Evolutionary conservation across 2,329 filamentous ascomycete species (phyloP), one percentile per base, ranked within the genome.

Genomic region (Clarireedia paspali): DNA sequence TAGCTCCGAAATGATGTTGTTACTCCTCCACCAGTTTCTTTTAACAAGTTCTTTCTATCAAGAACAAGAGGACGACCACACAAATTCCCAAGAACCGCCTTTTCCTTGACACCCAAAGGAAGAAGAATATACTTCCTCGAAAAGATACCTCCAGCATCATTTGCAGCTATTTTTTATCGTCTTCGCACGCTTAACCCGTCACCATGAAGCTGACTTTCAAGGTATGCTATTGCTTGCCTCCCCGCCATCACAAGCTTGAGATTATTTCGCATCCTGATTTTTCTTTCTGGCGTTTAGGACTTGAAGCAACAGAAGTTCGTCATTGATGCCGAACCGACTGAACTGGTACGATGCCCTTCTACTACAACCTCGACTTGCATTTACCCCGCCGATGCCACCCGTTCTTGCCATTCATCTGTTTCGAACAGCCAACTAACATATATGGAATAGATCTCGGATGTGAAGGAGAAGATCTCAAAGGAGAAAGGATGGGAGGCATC

Each of bases 221-320:
- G 76, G 83, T 84, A 71, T 54, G 66, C 63, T 56, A 40, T 57
- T 48, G 53, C 58, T 49, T 36, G 27, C 55, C 58, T 58, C 63
- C 61, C 63, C 57, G 60, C 61, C 61, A 61, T 70, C 57, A 15
- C 20, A 15, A n/a, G 17, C 5, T n/a, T 40, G 20, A 30, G 20
- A 6, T 9, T 20, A 4, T 48, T 36, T 55, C 10, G 47, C 40
- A 57, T 61, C 57, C 66, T 66, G 59, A 68, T 59, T 36, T 49
- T 46, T 26, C 38, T 48, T 58, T 48, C 48, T 64, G 51, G n/a
- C 44, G 45, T 65, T 36, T 67, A 96, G 91, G 94, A 99, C 78
- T 82, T 99, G 70, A 97, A 96, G 80, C 94, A 97, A 75, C 89
- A 96, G 73, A 96, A 96, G 79, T 99, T 99, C 76, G 85, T 86